Conservation (phyloP, 2,329 filamentous ascomycete genomes). For the Nothophoma quercina region DNA sequence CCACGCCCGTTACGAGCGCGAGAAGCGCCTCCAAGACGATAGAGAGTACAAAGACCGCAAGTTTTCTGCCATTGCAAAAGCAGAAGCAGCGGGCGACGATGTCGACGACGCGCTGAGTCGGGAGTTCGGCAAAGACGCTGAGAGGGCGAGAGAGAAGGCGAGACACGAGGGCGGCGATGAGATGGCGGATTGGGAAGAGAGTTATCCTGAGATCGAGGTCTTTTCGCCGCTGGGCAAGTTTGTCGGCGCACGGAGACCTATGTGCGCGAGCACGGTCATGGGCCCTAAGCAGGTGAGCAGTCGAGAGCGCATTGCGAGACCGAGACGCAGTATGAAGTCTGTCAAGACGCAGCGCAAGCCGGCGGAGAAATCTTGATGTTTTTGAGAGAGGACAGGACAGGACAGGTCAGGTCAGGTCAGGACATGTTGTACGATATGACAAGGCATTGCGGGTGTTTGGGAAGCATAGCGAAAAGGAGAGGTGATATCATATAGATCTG, state of each 20-base stretch:
- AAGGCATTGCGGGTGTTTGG: neutral
- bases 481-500: too few relatives aligned
- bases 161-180: constrained; percentile 24
- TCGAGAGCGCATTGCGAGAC: constrained; percentile 62
- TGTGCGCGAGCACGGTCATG: constrained; percentile 73
- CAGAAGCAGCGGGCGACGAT: constrained; percentile 21
- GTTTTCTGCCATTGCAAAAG: constrained; percentile 23
- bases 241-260: constrained; percentile 70
- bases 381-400: neutral
- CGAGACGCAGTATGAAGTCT: constrained; percentile 72
- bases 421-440: constrained; percentile 2
- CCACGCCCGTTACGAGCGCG: constrained; percentile 29
- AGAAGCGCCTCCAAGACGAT: constrained; percentile 11
- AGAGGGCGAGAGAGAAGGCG: neutral
- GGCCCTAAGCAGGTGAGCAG: constrained; percentile 62
- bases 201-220: constrained; percentile 79
- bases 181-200: constrained; percentile 26
- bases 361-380: neutral
- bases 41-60: constrained; percentile 28
- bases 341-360: constrained; percentile 46
- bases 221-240: constrained; percentile 87
- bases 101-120: constrained; percentile 45
- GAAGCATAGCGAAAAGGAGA: too few relatives aligned
- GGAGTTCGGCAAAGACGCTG: constrained; percentile 24
- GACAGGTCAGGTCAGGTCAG: too few relatives aligned